A percentile compares a stretch with the other conserved stretches of the same genome.
Conservation (phyloP, 73 alveolate genomes). For the Urostyla sp. region DNA sequence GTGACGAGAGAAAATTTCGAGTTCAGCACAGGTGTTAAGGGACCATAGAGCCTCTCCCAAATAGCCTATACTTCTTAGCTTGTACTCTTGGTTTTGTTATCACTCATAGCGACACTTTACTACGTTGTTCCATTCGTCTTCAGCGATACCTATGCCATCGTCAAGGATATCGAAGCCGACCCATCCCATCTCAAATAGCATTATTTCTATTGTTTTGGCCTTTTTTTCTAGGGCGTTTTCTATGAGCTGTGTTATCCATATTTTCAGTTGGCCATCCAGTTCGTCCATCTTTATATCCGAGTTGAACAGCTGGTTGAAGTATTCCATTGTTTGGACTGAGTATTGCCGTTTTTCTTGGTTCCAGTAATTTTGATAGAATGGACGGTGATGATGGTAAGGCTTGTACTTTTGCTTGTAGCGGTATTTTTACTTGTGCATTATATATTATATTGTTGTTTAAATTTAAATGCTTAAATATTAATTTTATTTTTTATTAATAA, state of each 20-base stretch:
- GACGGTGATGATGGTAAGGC: no score
- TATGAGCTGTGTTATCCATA: conserved; percentile 44
- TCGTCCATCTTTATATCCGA: conserved; percentile 25
- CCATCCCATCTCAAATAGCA: not conserved
- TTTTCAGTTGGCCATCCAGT: conserved; percentile 5
- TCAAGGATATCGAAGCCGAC: conserved; percentile 49
- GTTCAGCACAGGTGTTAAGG: conserved; percentile 21
- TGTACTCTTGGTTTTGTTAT: conserved; percentile 25
- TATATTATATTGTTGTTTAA: no score
- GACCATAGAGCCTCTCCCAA: conserved; percentile 47
- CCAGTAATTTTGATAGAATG: no score
- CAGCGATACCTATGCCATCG: conserved; percentile 58
- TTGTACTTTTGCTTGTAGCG: no score
- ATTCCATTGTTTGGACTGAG: no score
- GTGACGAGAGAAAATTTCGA: conserved; percentile 4
- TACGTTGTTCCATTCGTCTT: conserved; percentile 23
- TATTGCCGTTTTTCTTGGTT: no score
- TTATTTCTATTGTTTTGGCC: conserved; percentile 53
- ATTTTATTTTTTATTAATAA: no score
- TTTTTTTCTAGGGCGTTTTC: conserved; percentile 32
- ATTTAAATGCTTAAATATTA: no score
- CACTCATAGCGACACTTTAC: conserved; percentile 30
- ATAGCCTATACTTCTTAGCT: conserved; percentile 32
- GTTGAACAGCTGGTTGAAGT: conserved; percentile 27
- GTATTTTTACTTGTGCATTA: no score